phyloP scores from a whole-genome alignment of 257 asterid genomes.

The Nicotiana paniculata region DNA sequence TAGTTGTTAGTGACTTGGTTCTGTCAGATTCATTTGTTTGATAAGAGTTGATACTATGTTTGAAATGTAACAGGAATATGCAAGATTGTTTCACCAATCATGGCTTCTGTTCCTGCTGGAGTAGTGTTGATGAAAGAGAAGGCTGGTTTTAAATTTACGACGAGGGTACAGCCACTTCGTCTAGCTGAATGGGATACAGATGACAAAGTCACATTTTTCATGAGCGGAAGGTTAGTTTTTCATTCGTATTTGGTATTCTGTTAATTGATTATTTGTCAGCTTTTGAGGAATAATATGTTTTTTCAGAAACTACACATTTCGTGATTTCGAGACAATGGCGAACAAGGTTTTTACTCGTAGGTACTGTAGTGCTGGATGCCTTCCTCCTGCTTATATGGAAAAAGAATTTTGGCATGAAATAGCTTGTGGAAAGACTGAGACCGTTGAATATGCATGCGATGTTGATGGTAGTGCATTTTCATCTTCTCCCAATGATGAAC shows the following conservation, averaged over 20 bases:
- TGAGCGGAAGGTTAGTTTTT: slow-evolving; percentile 83
- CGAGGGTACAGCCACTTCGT: slow-evolving; percentile 97
- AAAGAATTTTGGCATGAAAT: slow-evolving; percentile 99
- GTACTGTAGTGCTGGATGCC: slow-evolving; percentile 86
- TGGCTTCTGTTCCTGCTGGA: slow-evolving; percentile 96
- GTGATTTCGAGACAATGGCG: slow-evolving; percentile 99
- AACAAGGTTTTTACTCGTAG: slow-evolving; percentile 91
- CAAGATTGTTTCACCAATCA: slow-evolving; percentile 89
- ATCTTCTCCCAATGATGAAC: slow-evolving; percentile 78
- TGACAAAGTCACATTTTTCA: slow-evolving; percentile 86
- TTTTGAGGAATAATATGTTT: not conserved
- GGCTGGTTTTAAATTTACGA: slow-evolving; percentile 82
- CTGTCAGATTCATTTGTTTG: not conserved
- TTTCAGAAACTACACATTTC: slow-evolving; percentile 89
- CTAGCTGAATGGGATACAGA: slow-evolving; percentile 89
- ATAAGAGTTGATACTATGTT: not conserved
- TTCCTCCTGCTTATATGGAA: slow-evolving; percentile 82
- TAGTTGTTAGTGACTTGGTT: not conserved
- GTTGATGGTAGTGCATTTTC: slow-evolving; percentile 99
- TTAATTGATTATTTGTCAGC: slow-evolving; percentile 2
- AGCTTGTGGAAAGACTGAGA: slow-evolving; percentile 90
- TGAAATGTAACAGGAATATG: slow-evolving; percentile 57
- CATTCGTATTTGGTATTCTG: not conserved
- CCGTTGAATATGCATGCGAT: slow-evolving; percentile 99
- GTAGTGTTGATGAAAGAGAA: slow-evolving; percentile 89